Base-by-base conservation (phyloP, 1,139 yeast species). In the Trichomonascaceae sp. region DNA sequence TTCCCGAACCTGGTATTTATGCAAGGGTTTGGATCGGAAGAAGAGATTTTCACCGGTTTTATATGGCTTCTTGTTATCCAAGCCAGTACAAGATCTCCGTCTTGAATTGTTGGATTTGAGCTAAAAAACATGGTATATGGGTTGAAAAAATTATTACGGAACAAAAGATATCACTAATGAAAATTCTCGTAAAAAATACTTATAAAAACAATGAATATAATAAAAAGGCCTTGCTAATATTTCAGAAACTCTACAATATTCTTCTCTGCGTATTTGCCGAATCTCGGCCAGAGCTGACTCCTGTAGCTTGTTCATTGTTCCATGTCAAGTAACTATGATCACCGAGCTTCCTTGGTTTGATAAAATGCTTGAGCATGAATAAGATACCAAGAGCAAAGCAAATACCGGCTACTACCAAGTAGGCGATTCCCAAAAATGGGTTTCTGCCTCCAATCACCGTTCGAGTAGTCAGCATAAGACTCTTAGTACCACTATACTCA, bases 391-490 rank as follows among this genome's bases (percentile, higher is more conserved):
- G 74, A 1, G 80, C 59, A 53, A 85, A 75, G 64, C 95, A 87
- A n/a, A 91, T 72, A 2, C 90, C 96, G n/a, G 98, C 98, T 22
- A 88, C 95, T 15, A 83, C 95, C 65, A 93, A 81, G 85, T 96
- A 93, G 39, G 90, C 80, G 55, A 89, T 81, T 27, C 99, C 98
- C 63, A 93, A 73, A 66, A 91, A 91, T 53, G 82, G 75, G 70
- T 93, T 93, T 66, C 88, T 84, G 22, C 98, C 98, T 20, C 99
- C 99, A 62, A 89, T 81, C 7, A 84, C 93, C 13, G 95, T 83
- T 63, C 95, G 79, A 41, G 96, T 95, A 10, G 95, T 82, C 43
- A 95, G 64, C 58, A 88, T 88, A 49, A 93, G 70, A 49, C 82
- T 82, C 73, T 93, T 93, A 54, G 85, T 81, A 44, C 99, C 99